These are phyloP conservation scores for Aulographum hederae DNA, from an alignment of 2,329 filamentous ascomycete genomes.

Conservation along the genomic window DNA sequence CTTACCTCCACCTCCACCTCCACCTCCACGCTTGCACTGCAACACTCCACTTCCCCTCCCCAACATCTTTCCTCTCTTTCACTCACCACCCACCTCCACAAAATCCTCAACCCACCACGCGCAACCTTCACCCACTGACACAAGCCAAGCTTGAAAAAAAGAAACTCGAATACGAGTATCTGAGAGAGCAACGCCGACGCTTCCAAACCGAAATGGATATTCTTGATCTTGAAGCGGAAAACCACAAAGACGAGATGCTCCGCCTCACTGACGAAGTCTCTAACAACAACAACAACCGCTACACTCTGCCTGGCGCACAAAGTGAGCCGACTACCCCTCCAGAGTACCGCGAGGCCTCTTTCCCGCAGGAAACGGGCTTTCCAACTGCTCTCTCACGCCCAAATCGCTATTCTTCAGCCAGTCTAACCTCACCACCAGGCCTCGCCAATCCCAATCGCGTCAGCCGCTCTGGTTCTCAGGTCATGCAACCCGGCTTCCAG, in stretches of 20 bases:
- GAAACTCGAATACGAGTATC: constrained; percentile 76
- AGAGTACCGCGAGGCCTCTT: constrained; percentile 70
- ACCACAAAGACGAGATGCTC: constrained; percentile 67
- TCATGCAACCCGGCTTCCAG: constrained; percentile 51
- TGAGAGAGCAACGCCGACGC: constrained; percentile 71
- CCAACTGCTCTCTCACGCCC: constrained; percentile 67
- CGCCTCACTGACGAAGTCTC: constrained; percentile 55
- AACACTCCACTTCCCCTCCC: constrained; percentile 2
- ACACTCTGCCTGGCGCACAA: constrained; percentile 46
- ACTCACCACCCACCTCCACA: constrained; percentile 5
- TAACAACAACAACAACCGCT: too few relatives aligned
- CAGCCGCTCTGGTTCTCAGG: constrained; percentile 58
- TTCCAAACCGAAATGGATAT: constrained; percentile 89
- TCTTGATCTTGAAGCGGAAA: constrained; percentile 54
- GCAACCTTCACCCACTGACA: neutral
- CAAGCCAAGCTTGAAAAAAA: constrained; percentile 68
- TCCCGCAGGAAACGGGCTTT: too few relatives aligned
- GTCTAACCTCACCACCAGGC: constrained; percentile 65
- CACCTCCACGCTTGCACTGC: neutral
- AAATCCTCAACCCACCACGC: neutral
- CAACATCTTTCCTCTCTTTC: constrained; percentile 6
- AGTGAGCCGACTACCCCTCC: constrained; percentile 94
- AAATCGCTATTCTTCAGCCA: constrained; percentile 77
- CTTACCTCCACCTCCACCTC: constrained; percentile 5
- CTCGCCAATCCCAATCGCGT: constrained; percentile 39